Evolutionary conservation across 108 stramenopile genomes (phyloP), one percentile per base, ranked within the genome.

Genomic region (Skeletonema costatum): DNA sequence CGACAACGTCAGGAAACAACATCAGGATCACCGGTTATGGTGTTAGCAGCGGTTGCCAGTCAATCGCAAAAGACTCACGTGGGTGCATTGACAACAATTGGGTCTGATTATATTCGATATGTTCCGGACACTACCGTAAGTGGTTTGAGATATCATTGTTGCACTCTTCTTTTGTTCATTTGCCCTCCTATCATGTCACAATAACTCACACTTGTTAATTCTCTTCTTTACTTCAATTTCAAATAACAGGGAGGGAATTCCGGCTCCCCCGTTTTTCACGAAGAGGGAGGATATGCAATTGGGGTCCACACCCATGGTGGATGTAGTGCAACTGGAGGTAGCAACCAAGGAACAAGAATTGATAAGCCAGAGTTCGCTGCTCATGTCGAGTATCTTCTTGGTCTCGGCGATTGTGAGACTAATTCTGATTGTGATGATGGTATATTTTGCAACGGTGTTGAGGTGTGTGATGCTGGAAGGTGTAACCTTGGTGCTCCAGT

Each of bases 21-120:
- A 68, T 68, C n/a, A 68, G 48, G 48, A 68, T 68, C 31, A 68
- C 44, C 21, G 67, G 67, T 10, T 68, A 68, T 48, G 67, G 67
- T 5, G 0, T 3, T 3, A 12, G 44, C 44, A 46, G 44, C 16
- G 3, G 44, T 46, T 46, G 44, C 2, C n/a, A n/a, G 16, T 5
- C 44, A 0, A 2, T 46, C 44, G 5, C 44, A 46, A n/a, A 46
- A 46, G 44, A 46, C 44, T n/a, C 44, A 46, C 44, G 14, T 46
- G 16, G 44, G 16, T 16, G 44, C 44, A 46, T 4, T 46, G 2
- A n/a, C 44, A 46, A 5, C 44, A 4, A n/a, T 46, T 16, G 16
- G 0, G 11, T 46, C 44, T 0, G 2, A 16, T n/a, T 46, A 46
- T 46, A 14, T 46, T 46, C 16, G 3, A 4, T 46, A 46, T 46